phyloP scores from a whole-genome alignment of 495 filamentous ascomycete genomes.

The Hyphodiscus hymeniophilus region DNA sequence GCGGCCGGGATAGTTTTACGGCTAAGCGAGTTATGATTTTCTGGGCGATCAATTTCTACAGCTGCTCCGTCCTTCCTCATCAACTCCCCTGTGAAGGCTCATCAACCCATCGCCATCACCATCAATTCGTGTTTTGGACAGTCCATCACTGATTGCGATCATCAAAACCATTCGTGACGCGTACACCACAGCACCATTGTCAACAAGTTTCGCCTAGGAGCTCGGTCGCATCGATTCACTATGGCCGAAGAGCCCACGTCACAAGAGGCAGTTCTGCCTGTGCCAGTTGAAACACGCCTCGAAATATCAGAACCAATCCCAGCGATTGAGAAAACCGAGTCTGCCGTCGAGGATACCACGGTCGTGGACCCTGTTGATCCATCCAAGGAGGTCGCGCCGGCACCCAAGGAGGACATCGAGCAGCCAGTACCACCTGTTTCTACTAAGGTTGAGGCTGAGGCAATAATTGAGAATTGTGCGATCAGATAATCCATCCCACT shows the following conservation, averaged over 20 bases:
- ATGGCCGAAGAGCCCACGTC: conserved; percentile 20
- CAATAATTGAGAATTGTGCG: not conserved
- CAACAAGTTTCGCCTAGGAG: not conserved
- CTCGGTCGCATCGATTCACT: conserved; percentile 16
- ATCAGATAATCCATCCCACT: not conserved
- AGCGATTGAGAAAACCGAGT: not conserved
- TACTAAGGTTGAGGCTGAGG: not conserved
- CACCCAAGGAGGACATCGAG: not conserved
- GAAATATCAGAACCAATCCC: conserved; percentile 20
- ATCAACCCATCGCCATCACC: conserved; percentile 10
- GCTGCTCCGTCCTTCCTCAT: not conserved
- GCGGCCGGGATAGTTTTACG: not conserved
- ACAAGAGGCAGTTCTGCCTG: conserved; percentile 9
- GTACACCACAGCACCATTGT: conserved; percentile 7
- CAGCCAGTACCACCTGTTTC: not conserved
- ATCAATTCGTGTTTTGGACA: conserved; percentile 5
- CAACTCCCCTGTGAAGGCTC: conserved; percentile 2
- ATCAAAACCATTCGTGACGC: conserved; percentile 7
- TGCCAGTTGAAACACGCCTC: conserved; percentile 22
- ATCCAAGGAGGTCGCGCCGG: conserved; percentile 15
- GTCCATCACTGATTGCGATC: conserved; percentile 9
- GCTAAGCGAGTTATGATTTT: conserved; percentile 5
- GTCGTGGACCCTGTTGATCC: conserved; percentile 5
- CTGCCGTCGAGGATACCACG: not conserved
- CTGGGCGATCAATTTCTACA: not conserved